Conservation (phyloP, 371 early-diverging fungal species). For the Apophysomyces trapeziformis region DNA sequence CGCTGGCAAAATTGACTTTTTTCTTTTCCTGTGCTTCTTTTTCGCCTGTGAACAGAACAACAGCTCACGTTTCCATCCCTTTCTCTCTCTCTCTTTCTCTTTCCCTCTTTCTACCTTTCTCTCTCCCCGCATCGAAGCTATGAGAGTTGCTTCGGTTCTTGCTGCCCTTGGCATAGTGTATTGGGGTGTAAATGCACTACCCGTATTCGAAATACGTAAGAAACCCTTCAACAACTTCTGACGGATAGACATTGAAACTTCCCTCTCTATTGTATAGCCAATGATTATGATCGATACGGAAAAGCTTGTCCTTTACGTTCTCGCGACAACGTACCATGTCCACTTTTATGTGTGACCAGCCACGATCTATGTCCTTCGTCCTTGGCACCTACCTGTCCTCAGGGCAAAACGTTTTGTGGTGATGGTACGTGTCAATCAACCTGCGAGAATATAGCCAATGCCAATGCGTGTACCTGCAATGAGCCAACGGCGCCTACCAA, state of each 20-base stretch:
- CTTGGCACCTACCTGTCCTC: constrained; percentile 47
- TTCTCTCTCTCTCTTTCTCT: constrained; percentile 2
- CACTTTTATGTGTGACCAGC: constrained; percentile 55
- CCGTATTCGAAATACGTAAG: constrained; percentile 25
- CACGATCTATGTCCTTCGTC: constrained; percentile 41
- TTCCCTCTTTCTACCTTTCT: not conserved
- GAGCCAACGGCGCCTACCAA: constrained; percentile 26
- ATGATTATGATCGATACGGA: constrained; percentile 56
- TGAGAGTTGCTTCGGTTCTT: constrained; percentile 18
- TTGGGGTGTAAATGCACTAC: constrained; percentile 19
- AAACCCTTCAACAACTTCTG: not conserved
- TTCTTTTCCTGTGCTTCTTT: no score
- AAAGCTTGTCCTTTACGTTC: constrained; percentile 50
- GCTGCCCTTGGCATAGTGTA: constrained; percentile 13
- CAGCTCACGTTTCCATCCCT: no score
- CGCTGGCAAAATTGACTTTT: not conserved
- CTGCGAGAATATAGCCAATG: constrained; percentile 47
- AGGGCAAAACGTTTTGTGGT: constrained; percentile 51
- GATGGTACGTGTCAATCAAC: constrained; percentile 61
- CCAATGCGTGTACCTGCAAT: constrained; percentile 49
- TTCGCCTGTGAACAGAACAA: no score
- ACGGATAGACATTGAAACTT: not conserved
- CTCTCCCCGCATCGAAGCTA: constrained; percentile 5
- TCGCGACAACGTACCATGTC: constrained; percentile 48
- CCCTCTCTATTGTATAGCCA: constrained; percentile 37